Conservation (phyloP, 345 rosid species). For the Pugionium cornutum region DNA sequence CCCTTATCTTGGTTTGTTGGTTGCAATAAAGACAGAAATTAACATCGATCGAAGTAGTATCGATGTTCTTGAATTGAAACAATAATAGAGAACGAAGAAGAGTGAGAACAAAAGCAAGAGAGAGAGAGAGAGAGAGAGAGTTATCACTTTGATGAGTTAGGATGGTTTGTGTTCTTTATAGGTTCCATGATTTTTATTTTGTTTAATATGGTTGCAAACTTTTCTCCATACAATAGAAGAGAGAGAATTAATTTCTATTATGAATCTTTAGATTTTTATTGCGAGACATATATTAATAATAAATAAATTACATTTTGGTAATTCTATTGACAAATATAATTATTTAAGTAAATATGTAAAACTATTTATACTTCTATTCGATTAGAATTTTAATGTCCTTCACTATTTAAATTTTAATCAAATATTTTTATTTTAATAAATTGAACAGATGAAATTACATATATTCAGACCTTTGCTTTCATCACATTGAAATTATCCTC, state of each 20-base stretch:
- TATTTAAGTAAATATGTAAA: too few relatives aligned
- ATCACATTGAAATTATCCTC: too few relatives aligned
- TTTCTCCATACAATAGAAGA: conserved; percentile 31
- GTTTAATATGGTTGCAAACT: conserved; percentile 29
- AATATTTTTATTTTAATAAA: too few relatives aligned
- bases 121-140: conserved; percentile 20
- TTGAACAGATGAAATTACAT: too few relatives aligned
- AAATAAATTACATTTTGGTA: too few relatives aligned
- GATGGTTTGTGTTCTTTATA: conserved; percentile 41
- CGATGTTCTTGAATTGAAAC: conserved; percentile 24
- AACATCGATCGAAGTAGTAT: conserved; percentile 22
- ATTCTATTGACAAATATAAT: too few relatives aligned
- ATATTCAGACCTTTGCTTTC: too few relatives aligned
- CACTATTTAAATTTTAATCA: too few relatives aligned
- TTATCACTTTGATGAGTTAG: conserved; percentile 38
- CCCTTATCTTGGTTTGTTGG: conserved; percentile 29
- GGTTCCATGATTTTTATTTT: conserved; percentile 38
- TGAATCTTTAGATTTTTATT: conserved; percentile 30
- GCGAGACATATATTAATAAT: conserved; percentile 8
- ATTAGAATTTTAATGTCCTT: too few relatives aligned
- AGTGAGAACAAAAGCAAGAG: conserved; percentile 26
- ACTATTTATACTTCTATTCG: too few relatives aligned
- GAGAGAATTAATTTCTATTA: conserved; percentile 17
- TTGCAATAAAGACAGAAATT: conserved; percentile 20
- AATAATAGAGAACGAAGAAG: conserved; percentile 28